These are phyloP conservation scores for Euptelea pleiosperma DNA, from an alignment of 164 flowering plant genomes.

Conservation along the genomic window DNA sequence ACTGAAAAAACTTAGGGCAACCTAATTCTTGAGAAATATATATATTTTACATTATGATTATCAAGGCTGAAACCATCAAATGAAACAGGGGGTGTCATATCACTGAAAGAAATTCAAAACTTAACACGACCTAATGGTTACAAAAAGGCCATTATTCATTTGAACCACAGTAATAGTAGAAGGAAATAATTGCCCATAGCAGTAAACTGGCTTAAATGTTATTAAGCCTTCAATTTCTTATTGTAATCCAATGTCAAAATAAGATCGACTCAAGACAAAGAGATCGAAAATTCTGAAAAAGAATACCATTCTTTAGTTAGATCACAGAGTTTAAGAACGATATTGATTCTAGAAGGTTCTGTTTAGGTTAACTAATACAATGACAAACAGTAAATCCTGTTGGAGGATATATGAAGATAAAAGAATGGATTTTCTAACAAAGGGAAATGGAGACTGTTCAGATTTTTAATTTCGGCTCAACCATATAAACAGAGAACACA, in stretches of 20 bases:
- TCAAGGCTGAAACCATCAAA: too few relatives aligned
- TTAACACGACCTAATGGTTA: too few relatives aligned
- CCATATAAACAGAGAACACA: conserved; percentile 9
- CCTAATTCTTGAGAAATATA: too few relatives aligned
- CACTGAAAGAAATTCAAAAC: too few relatives aligned
- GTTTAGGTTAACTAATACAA: conserved; percentile 22
- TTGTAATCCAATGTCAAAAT: too few relatives aligned
- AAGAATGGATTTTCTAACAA: conserved; percentile 16
- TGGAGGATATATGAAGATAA: conserved; percentile 20
- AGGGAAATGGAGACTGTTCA: conserved; percentile 5
- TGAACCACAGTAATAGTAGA: neutral
- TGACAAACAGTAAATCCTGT: conserved; percentile 13
- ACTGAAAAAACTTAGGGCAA: too few relatives aligned
- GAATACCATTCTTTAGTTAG: neutral
- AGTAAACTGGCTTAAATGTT: neutral
- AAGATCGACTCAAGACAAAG: too few relatives aligned
- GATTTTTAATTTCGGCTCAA: neutral
- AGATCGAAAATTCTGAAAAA: too few relatives aligned
- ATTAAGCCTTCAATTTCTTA: neutral
- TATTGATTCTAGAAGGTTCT: neutral
- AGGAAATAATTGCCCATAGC: neutral
- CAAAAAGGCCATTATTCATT: neutral
- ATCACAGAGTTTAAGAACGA: neutral
- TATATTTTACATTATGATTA: too few relatives aligned
- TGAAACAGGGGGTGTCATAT: too few relatives aligned